Percentiles rank a stretch among this genome's conserved stretches.
phyloP scores from a whole-genome alignment of 2,329 filamentous ascomycete species.

The Biscogniauxia mediterranea region DNA sequence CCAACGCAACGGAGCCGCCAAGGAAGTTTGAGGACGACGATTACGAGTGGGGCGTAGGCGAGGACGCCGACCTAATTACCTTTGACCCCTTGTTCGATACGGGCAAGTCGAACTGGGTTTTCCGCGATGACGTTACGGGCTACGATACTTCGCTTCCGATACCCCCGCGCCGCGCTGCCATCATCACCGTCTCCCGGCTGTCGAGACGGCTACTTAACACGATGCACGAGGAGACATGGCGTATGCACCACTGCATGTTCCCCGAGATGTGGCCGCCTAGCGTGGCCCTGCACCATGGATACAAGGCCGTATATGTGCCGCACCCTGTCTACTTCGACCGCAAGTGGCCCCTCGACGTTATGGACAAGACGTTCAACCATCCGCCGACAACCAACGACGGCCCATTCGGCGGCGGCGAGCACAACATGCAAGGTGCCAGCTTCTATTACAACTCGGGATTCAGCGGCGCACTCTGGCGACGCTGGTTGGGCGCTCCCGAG shows the following conservation, averaged over 20 bases:
- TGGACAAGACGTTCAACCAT: conserved; percentile 63
- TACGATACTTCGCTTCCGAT: conserved; percentile 48
- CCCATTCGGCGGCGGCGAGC: conserved; percentile 60
- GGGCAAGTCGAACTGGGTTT: conserved; percentile 54
- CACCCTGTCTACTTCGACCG: conserved; percentile 67
- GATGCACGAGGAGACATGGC: conserved; percentile 57
- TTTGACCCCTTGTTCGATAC: conserved; percentile 62
- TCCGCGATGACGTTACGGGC: conserved; percentile 55
- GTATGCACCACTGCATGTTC: conserved; percentile 54
- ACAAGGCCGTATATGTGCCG: conserved; percentile 84
- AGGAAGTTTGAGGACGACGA: conserved; percentile 62
- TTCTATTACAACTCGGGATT: conserved; percentile 68
- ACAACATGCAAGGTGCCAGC: conserved; percentile 64
- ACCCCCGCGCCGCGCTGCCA: conserved; percentile 55
- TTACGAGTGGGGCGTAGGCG: conserved; percentile 57
- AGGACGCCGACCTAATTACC: conserved; percentile 59
- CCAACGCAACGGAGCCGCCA: conserved; percentile 59
- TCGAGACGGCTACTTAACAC: conserved; percentile 50
- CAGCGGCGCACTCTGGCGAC: conserved; percentile 58
- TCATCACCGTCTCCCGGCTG: conserved; percentile 55
- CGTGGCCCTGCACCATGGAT: conserved; percentile 62
- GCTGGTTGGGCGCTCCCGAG: conserved; percentile 50
- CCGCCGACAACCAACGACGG: conserved; percentile 51
- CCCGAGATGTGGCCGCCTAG: conserved; percentile 61
- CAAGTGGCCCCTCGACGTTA: conserved; percentile 55